Evolutionary conservation across 257 asterid species (phyloP).

Genomic region (Primulina tabacum): DNA sequence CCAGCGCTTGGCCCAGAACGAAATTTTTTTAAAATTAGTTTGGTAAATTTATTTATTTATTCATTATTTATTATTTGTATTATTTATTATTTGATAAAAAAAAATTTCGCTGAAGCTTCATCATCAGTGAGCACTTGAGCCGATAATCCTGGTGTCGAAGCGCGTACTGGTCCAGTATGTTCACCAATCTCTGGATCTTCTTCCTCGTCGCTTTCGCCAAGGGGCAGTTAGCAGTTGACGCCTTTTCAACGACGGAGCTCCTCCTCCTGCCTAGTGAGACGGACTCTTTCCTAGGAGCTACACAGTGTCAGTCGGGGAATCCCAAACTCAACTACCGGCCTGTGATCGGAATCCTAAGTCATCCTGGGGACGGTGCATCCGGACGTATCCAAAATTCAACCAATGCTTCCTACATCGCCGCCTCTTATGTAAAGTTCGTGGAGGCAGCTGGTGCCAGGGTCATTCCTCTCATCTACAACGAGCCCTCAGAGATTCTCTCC

Average conservation of each 20-base stretch:
- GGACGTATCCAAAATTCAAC: conserved; percentile 65
- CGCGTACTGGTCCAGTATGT: conserved; percentile 39
- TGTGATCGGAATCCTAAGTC: conserved; percentile 74
- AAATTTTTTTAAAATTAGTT: too few relatives aligned
- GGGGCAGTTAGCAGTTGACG: conserved; percentile 26
- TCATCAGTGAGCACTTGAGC: background rate
- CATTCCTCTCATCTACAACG: conserved; percentile 79
- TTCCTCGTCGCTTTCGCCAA: conserved; percentile 47
- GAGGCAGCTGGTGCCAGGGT: conserved; percentile 95
- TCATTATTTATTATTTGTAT: too few relatives aligned
- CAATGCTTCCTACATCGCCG: conserved; percentile 73
- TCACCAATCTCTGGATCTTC: conserved; percentile 45
- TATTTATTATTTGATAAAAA: too few relatives aligned
- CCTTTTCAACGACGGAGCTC: background rate
- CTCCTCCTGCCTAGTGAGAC: conserved; percentile 47
- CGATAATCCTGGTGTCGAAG: conserved; percentile 20
- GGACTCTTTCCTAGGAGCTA: conserved; percentile 22
- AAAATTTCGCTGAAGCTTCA: background rate
- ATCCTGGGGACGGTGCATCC: conserved; percentile 93
- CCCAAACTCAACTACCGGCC: conserved; percentile 72
- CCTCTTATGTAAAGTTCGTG: conserved; percentile 84
- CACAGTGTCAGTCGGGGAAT: conserved; percentile 51
- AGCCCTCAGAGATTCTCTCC: conserved; percentile 53
- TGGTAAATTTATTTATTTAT: too few relatives aligned
- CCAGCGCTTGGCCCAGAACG: too few relatives aligned